Percentiles rank a stretch among this genome's conserved stretches.
phyloP scores from a whole-genome alignment of 176 grass and related monocot species.

The Oryza rufipogon region DNA sequence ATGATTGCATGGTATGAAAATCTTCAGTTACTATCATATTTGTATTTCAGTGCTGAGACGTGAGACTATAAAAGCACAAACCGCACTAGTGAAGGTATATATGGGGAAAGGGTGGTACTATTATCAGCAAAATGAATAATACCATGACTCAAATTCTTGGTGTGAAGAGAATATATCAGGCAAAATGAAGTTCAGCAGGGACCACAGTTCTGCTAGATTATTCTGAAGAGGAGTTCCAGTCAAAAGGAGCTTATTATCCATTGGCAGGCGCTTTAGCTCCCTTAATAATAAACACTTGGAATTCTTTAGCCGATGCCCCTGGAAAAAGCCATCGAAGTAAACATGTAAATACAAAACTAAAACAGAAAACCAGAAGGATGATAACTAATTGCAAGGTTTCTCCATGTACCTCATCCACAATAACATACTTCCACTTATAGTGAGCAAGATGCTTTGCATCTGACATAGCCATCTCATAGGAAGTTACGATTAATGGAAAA shows the following conservation, averaged over 20 bases:
- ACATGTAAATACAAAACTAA: slow-evolving; percentile 21
- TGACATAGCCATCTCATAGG: slow-evolving; percentile 75
- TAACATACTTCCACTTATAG: slow-evolving; percentile 90
- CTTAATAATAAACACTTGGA: slow-evolving; percentile 71
- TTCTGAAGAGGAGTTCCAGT: slow-evolving; percentile 98
- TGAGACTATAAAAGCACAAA: background rate
- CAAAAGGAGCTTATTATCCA: slow-evolving; percentile 96
- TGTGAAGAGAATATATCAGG: slow-evolving; percentile 97
- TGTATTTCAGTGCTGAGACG: background rate
- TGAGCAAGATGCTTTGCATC: slow-evolving; percentile 79
- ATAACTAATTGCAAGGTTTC: slow-evolving; percentile 4
- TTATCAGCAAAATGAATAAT: slow-evolving; percentile 17
- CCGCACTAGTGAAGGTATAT: background rate
- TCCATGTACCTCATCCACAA: slow-evolving; percentile 87
- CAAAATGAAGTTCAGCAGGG: slow-evolving; percentile 94
- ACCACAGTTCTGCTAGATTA: slow-evolving; percentile 98
- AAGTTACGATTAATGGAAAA: slow-evolving; percentile 90
- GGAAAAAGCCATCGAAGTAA: slow-evolving; percentile 33
- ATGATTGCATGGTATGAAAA: background rate
- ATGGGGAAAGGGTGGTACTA: slow-evolving; percentile 8
- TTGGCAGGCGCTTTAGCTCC: slow-evolving; percentile 82
- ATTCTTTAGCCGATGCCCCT: slow-evolving; percentile 98
- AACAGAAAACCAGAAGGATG: background rate
- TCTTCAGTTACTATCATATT: background rate
- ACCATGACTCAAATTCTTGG: slow-evolving; percentile 98